Evolutionary conservation across 139 green algal genomes (phyloP).

Genomic region (Chlamydomonas sp.): DNA sequence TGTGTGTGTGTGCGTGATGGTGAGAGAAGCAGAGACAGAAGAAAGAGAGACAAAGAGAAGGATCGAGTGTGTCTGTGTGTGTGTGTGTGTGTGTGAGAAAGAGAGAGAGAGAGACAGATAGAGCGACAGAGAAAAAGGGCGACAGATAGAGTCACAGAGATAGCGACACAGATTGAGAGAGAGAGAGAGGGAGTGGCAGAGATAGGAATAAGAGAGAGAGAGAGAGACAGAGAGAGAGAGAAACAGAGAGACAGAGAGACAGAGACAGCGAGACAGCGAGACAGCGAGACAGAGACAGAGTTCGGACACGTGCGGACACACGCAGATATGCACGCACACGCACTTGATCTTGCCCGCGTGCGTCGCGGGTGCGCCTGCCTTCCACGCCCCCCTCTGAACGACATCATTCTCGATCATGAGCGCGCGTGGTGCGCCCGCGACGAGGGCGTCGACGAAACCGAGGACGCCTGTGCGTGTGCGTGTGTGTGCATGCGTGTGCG

Average conservation of each 20-base stretch:
- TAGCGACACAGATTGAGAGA: too few relatives aligned
- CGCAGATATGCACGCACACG: background rate
- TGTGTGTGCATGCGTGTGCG: background rate
- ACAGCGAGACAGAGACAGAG: background rate
- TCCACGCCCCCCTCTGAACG: conserved; percentile 37
- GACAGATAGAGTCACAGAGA: background rate
- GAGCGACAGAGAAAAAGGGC: background rate
- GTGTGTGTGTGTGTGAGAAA: too few relatives aligned
- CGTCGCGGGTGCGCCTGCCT: conserved; percentile 22
- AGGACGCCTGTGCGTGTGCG: background rate
- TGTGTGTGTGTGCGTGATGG: too few relatives aligned
- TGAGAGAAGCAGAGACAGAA: too few relatives aligned
- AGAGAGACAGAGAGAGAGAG: too few relatives aligned
- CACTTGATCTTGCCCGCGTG: conserved; percentile 28
- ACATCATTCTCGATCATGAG: conserved; percentile 34
- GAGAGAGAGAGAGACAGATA: background rate
- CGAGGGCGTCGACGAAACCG: conserved; percentile 41
- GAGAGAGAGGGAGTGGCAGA: too few relatives aligned
- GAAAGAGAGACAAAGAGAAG: conserved; percentile 25
- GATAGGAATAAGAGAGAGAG: too few relatives aligned
- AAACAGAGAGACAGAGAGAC: conserved; percentile 15
- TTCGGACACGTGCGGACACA: background rate
- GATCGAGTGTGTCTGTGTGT: too few relatives aligned
- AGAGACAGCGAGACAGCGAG: background rate
- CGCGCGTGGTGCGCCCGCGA: conserved; percentile 37